Evolutionary conservation across 495 filamentous ascomycete species (phyloP), one percentile per base, ranked within the genome.

Genomic region (Talaromyces wortmannii): DNA sequence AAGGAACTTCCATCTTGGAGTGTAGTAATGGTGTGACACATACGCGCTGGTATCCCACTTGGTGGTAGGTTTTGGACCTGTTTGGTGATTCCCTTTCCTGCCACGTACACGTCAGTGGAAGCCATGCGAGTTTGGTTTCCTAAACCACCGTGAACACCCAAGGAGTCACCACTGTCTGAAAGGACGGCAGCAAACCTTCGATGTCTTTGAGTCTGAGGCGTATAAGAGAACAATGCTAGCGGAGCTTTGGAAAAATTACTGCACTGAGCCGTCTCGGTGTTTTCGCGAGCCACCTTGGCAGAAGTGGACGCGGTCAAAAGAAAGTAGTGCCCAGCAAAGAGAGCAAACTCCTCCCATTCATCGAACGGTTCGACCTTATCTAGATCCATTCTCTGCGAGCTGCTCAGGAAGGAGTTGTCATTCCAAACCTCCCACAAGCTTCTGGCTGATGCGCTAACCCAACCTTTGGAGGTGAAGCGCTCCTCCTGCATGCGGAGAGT

Each of bases 281-380:
- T 52, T n/a, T 40, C 29, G 2, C 45, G 10, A 15, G 13, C 6
- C 12, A 49, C 31, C 13, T n/a, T 18, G 12, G 29, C 36, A 45
- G 23, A 30, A 36, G 43, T 53, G 15, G 66, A 71, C 6, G 90
- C 91, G 40, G 86, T 71, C 7, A 96, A 75, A 31, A 97, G 70
- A 59, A 92, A 92, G 70, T 96, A 95, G 70, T 96, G 92, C 49
- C 83, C 81, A 6, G 78, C 85, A 66, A 94, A 97, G 5, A 96
- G 71, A 11, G 88, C 88, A 65, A 96, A 90, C 58, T 97, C 92
- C 68, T 97, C 92, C 90, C 90, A 96, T 70, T 97, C 91, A 68
- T 97, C 92, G 65, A 97, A 96, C 16, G 85, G 83, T 65, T 96
- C 92, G 31, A 88, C 65, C 0, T 63, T 62, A 55, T 95, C 86